Evolutionary conservation across 2,329 filamentous ascomycete genomes (phyloP), one percentile per base, ranked within the genome.

Genomic region (Cercospora zeina): DNA sequence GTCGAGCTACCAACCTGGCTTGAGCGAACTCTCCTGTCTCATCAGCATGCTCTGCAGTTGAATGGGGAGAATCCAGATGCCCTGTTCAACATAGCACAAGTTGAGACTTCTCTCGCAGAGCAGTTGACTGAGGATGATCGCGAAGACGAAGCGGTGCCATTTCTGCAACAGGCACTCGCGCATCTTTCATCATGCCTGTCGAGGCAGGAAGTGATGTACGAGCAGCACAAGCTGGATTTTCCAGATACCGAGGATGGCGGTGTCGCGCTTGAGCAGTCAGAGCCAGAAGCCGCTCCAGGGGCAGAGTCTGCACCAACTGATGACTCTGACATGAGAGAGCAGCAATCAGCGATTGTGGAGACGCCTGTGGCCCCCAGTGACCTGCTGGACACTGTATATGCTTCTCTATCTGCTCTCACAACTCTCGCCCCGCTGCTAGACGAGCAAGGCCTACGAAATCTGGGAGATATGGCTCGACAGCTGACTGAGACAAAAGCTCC

Each of bases 11-110:
- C 81, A 2, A 80, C 83, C n/a, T 78, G 86, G 24, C 74, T 91
- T 21, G 78, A 83, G 42, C 80, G 84, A 62, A 84, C 88, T 0
- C 74, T 91, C 24, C 78, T 81, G 27, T 88, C 87, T 1, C 88
- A 90, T 73, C 81, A 82, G 59, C 81, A 83, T 71, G 87, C 88
- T 3, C 75, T 88, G 30, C 74, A 73, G 1, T 73, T 90, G 31
- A 82, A 87, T 21, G 80, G 83, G 54, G 81, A 85, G 42, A 89
- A 89, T 71, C 79, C 86, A 1, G 87, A 91, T 74, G 81, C 85
- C 4, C 77, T 89, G 8, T 91, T 90, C 78, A 91, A 91, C 71
- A 87, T 85, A 5, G 86, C 84, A 1, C 88, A 90, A 73, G 85
- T 89, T 3, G 77, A 90, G 37, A 87, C 85, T 0, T 85, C 83